Evolutionary conservation across 2,329 filamentous ascomycete genomes (phyloP), one percentile per base, ranked within the genome.

Genomic region (Lomentospora prolificans): DNA sequence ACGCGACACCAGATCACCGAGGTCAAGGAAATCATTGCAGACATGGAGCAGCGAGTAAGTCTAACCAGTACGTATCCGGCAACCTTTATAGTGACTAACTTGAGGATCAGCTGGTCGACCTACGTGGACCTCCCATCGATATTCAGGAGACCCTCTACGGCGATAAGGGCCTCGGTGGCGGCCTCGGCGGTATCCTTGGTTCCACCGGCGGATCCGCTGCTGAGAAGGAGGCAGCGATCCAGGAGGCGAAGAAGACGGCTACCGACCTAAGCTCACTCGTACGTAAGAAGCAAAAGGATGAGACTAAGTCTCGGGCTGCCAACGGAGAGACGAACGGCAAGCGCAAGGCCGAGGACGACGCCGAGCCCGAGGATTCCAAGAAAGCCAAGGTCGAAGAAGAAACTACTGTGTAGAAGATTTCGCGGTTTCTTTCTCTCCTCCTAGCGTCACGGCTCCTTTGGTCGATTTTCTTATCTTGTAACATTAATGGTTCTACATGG

Each of bases 251-350:
- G 63, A 86, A 85, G 70, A 78, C 74, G 6, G 89, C 89, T 5
- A 90, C 80, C 14, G 88, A 94, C 65, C 72, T 95, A 12, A 82
- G 80, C 0, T 80, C 84, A n/a, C 73, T 92, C 50, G 85, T 92
- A 46, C 83, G 86, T 63, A 91, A 85, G 65, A 83, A 82, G 69
- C 63, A 66, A 59, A 73, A 75, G 64, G 66, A 67, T 5, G 72
- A 75, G 64, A 66, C 67, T 8, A 60, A 62, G 24, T 60, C 56
- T 2, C 36, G 60, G 17, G 41, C 58, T 8, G 31, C 57, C 4
- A 55, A 67, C 22, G 61, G 60, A 6, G 59, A 67, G 25, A 58
- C 70, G 3, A 75, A 72, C 55, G 69, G 70, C 64, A 79, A 82
- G 69, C 72, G 82, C 66, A 82, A 84, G 67, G 85, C 74, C 57